Evolutionary conservation across 441 rosid species (phyloP).

Genomic region (Populus hybrid): DNA sequence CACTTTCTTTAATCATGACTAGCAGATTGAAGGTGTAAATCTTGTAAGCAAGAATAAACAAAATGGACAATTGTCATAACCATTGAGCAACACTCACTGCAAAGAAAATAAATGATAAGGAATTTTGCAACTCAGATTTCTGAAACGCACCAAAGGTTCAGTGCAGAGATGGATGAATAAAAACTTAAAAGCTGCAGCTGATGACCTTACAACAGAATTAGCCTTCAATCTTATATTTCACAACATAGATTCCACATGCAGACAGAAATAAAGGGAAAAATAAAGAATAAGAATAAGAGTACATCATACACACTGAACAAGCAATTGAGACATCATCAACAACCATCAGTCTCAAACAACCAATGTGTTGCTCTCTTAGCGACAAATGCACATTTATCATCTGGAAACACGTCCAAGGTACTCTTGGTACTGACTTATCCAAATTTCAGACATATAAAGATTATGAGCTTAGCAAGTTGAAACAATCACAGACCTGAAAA

Average conservation of each 20-base stretch:
- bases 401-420: neutral
- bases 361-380: neutral
- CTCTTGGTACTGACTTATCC: neutral
- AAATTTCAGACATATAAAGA: neutral
- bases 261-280: neutral
- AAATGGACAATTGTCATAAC: neutral
- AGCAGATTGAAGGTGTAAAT: neutral
- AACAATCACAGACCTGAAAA: conserved; percentile 64
- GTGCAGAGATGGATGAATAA: neutral
- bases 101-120: neutral
- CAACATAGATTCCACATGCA: neutral
- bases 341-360: conserved; percentile 1
- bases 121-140: neutral
- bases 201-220: neutral
- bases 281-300: neutral
- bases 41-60: neutral
- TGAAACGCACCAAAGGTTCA: neutral
- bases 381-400: neutral
- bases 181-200: neutral
- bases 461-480: neutral
- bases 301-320: neutral
- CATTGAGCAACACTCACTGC: neutral
- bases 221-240: neutral
- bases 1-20: neutral
- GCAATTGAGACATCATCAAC: neutral